Conservation (phyloP, 139 green algal genomes). For the Coelastrella sp. region DNA sequence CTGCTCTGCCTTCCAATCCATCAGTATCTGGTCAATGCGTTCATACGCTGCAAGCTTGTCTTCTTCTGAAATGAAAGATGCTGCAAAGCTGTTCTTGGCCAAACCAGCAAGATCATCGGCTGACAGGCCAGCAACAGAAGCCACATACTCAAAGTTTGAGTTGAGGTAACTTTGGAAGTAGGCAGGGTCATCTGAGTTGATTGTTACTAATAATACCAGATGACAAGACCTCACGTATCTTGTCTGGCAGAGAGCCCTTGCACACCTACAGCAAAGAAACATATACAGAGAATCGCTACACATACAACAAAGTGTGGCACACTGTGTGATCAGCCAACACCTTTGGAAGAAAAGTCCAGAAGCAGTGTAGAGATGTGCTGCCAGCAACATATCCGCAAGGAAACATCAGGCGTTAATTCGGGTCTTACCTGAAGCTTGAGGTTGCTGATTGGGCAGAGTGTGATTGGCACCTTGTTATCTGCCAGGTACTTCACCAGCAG, state of each 20-base stretch:
- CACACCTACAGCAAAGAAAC: no score
- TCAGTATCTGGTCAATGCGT: background rate
- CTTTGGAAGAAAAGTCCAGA: background rate
- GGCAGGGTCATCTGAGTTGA: constrained; percentile 77
- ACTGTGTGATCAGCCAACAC: no score
- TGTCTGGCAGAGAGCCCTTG: constrained; percentile 47
- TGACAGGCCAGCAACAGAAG: constrained; percentile 31
- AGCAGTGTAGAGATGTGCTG: background rate
- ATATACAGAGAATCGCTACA: no score
- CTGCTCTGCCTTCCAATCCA: constrained; percentile 33
- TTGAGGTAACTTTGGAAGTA: constrained; percentile 71
- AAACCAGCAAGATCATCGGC: constrained; percentile 42
- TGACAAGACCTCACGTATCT: constrained; percentile 48
- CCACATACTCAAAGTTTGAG: constrained; percentile 63
- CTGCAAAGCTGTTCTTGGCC: constrained; percentile 53
- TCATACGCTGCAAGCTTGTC: constrained; percentile 29
- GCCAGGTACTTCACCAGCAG: constrained; percentile 62
- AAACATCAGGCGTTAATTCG: no score
- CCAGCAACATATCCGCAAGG: background rate
- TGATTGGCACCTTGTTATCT: constrained; percentile 57
- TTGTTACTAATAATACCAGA: constrained; percentile 55
- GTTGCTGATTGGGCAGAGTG: constrained; percentile 83
- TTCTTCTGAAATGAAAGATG: constrained; percentile 46
- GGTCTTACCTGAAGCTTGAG: constrained; percentile 59
- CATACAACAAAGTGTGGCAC: no score